phyloP scores from a whole-genome alignment of 306 rosid species.

The Aeschynomene evenia region DNA sequence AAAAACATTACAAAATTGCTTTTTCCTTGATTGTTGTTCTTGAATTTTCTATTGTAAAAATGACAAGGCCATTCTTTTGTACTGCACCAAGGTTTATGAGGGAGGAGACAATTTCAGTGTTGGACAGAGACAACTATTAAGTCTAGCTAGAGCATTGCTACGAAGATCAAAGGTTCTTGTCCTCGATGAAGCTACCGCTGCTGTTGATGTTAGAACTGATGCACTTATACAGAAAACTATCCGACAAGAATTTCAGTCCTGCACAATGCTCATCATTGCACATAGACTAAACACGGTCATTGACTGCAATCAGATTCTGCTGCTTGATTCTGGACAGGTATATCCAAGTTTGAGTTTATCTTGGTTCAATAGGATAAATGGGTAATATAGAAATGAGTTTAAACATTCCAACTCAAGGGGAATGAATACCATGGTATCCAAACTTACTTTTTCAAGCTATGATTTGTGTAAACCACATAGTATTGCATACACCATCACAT shows the following conservation, averaged over 20 bases:
- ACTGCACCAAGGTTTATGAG: slow-evolving; percentile 64
- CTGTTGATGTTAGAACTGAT: slow-evolving; percentile 89
- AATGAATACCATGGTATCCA: too few species aligned
- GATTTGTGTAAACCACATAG: too few species aligned
- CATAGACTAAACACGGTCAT: slow-evolving; percentile 86
- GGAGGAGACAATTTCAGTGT: slow-evolving; percentile 94
- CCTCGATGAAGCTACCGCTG: slow-evolving; percentile 95
- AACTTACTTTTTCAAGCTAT: too few species aligned
- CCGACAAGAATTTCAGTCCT: slow-evolving; percentile 73
- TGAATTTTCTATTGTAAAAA: background rate
- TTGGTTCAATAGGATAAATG: background rate
- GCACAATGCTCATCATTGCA: slow-evolving; percentile 89
- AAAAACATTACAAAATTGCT: background rate
- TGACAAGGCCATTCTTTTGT: slow-evolving; percentile 15
- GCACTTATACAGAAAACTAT: slow-evolving; percentile 88
- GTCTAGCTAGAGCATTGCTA: slow-evolving; percentile 84
- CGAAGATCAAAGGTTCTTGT: slow-evolving; percentile 86
- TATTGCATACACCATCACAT: too few species aligned
- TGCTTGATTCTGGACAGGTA: slow-evolving; percentile 82
- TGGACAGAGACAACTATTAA: slow-evolving; percentile 86
- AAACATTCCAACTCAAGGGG: background rate
- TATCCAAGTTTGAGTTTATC: slow-evolving; percentile 1
- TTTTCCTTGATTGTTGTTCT: background rate
- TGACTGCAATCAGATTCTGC: slow-evolving; percentile 69
- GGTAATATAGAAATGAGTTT: background rate